phyloP scores from a whole-genome alignment of 352 stramenopile genomes.

The Phytophthora sp. region DNA sequence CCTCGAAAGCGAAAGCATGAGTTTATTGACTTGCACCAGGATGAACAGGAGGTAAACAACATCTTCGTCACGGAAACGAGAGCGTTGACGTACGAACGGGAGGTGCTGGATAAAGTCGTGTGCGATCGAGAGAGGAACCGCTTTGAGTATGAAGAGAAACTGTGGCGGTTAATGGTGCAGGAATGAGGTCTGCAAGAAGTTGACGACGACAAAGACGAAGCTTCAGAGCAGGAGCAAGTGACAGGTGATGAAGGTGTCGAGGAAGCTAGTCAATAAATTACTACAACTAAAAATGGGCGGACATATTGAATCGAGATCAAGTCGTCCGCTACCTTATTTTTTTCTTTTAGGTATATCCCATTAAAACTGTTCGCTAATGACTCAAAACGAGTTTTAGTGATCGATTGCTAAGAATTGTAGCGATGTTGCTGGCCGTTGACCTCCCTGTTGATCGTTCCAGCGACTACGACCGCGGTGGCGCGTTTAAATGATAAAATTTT shows the following conservation, averaged over 20 bases:
- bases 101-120: conserved; percentile 58
- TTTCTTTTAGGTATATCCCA: too few relatives aligned
- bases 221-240: background rate
- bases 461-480: too few relatives aligned
- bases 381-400: too few relatives aligned
- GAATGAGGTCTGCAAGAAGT: conserved; percentile 20
- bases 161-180: conserved; percentile 27
- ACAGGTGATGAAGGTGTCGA: background rate
- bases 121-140: conserved; percentile 60
- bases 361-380: too few relatives aligned
- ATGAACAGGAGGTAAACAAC: conserved; percentile 44
- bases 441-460: too few relatives aligned
- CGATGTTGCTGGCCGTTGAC: too few relatives aligned
- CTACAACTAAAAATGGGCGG: too few relatives aligned
- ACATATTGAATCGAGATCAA: too few relatives aligned
- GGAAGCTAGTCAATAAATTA: background rate
- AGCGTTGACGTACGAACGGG: conserved; percentile 51
- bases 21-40: conserved; percentile 56
- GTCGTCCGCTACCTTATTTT: too few relatives aligned
- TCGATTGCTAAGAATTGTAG: too few relatives aligned
- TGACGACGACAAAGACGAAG: background rate
- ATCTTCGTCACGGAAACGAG: conserved; percentile 51
- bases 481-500: too few relatives aligned
- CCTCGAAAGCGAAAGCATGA: conserved; percentile 42
- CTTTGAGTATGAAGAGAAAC: conserved; percentile 34